These are phyloP conservation scores for Trichoderma reesei DNA, from an alignment of 495 filamentous ascomycete species.

Conservation along the genomic window DNA sequence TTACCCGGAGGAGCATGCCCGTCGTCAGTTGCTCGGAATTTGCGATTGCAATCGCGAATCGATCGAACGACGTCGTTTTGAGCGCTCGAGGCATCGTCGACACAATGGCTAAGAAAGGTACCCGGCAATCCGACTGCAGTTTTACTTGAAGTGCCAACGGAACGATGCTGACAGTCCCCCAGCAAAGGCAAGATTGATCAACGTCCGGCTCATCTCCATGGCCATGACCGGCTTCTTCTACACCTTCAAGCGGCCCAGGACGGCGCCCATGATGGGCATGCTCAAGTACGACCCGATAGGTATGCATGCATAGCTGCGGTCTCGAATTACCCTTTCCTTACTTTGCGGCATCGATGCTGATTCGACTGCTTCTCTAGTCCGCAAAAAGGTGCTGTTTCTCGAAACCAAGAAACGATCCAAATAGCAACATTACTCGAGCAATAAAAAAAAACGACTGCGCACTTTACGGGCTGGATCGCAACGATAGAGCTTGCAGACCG, in stretches of 20 bases:
- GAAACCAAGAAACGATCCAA: conserved; percentile 57
- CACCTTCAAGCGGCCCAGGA: conserved; percentile 73
- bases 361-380: conserved; percentile 37
- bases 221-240: conserved; percentile 97
- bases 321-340: background rate
- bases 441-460: background rate
- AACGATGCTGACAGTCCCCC: background rate
- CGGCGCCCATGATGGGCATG: conserved; percentile 81
- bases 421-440: conserved; percentile 22
- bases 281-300: conserved; percentile 98
- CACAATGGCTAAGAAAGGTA: conserved; percentile 50
- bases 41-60: background rate
- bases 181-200: conserved; percentile 89
- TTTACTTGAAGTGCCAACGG: background rate
- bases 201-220: conserved; percentile 95
- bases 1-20: background rate
- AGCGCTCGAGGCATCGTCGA: background rate
- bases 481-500: background rate
- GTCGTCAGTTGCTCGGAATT: background rate
- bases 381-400: conserved; percentile 83
- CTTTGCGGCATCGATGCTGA: background rate
- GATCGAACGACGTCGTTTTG: background rate
- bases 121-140: background rate
- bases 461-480: background rate
- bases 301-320: conserved; percentile 35